Evolutionary conservation across 306 rosid species (phyloP).

Genomic region (Casuarina equisetifolia): DNA sequence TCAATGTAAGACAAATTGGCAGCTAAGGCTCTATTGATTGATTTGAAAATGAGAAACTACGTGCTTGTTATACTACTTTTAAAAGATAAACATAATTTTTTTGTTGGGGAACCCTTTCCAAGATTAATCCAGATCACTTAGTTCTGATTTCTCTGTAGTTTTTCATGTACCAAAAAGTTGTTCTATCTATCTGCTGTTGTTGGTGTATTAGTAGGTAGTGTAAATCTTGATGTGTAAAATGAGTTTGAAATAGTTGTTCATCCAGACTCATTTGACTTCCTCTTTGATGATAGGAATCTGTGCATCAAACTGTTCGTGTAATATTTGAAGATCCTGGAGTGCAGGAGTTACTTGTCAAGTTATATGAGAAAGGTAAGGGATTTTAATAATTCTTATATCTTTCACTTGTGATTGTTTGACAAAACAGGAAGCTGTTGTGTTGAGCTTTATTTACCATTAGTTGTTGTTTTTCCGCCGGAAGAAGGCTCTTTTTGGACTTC

Average conservation of each 20-base stretch:
- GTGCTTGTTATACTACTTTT: neutral
- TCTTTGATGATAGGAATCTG: constrained; percentile 72
- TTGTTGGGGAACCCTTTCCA: neutral
- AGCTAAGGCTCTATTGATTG: neutral
- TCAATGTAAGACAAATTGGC: neutral
- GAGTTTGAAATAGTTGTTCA: constrained; percentile 21
- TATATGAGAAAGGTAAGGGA: constrained; percentile 64
- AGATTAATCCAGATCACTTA: neutral
- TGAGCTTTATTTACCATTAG: constrained; percentile 57
- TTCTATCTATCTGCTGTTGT: neutral
- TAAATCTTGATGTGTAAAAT: constrained; percentile 22
- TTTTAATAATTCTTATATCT: neutral
- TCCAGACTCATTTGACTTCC: constrained; percentile 14
- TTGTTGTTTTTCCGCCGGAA: neutral
- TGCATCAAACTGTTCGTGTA: constrained; percentile 88
- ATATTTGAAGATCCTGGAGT: constrained; percentile 99
- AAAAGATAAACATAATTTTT: neutral
- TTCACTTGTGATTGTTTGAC: constrained; percentile 39
- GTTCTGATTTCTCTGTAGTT: neutral
- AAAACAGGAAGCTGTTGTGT: constrained; percentile 89
- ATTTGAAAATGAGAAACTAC: neutral
- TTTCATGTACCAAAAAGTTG: neutral
- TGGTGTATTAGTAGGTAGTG: neutral
- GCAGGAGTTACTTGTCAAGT: constrained; percentile 82
- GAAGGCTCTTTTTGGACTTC: neutral